A percentile compares a stretch with the other conserved stretches of the same genome.
Evolutionary conservation across 345 rosid genomes (phyloP).

Genomic region (Cardamine resedifolia): DNA sequence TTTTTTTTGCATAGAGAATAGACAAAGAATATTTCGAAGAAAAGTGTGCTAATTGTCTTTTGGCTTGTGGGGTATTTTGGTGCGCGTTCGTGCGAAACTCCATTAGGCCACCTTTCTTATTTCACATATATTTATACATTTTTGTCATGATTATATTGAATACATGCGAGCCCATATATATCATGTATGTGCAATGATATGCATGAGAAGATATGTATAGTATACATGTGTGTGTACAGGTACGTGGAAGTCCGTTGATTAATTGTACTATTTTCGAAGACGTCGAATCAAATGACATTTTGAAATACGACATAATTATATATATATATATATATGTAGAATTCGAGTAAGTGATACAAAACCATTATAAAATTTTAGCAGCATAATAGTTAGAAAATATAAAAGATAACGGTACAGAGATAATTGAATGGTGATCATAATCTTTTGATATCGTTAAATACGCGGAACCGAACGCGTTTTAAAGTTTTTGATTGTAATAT

Average conservation of each 20-base stretch:
- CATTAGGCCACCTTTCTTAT: constrained; percentile 23
- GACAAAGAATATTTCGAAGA: constrained; percentile 4
- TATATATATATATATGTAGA: too few species aligned
- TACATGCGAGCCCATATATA: constrained; percentile 25
- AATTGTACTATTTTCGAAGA: background rate
- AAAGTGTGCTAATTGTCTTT: constrained; percentile 35
- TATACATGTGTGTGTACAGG: background rate
- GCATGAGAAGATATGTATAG: background rate
- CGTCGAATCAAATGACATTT: background rate
- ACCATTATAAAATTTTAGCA: background rate
- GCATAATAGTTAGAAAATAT: background rate
- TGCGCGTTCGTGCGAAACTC: constrained; percentile 42
- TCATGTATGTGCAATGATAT: constrained; percentile 17
- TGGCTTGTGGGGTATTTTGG: constrained; percentile 42
- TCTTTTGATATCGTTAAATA: background rate
- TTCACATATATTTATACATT: constrained; percentile 9
- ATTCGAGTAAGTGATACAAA: background rate
- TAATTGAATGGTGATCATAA: background rate
- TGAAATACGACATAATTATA: background rate
- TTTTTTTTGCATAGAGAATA: background rate
- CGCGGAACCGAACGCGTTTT: background rate
- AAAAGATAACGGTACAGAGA: background rate
- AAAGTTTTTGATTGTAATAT: background rate
- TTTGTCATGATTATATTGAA: constrained; percentile 16
- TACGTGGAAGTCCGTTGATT: background rate